Base-by-base conservation (phyloP, 352 stramenopile species). In the Phytopythium vexans region DNA sequence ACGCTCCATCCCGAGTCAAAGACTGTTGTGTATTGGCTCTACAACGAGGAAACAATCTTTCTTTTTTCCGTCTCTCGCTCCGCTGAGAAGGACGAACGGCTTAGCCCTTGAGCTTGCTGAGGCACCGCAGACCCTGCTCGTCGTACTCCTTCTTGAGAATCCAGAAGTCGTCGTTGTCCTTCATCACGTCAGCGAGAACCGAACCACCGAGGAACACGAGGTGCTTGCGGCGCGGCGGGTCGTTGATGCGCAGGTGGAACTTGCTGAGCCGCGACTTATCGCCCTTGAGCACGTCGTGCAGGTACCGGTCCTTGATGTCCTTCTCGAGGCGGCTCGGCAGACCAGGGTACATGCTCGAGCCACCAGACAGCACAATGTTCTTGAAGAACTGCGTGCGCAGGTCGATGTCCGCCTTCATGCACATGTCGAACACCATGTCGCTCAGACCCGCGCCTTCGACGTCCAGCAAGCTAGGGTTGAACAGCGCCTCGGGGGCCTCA, bases 361-460 rank as follows among this genome's bases (percentile, higher is more conserved):
- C 95, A 33, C 92, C 92, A 3, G 77, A 95, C 7, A 98, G 80
- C 66, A 97, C 88, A 62, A 99, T 98, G 72, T 99, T 98, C 60
- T 98, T 98, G 72, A 98, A 99, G 45, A 99, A 97, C 52, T 97
- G 95, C 5, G 81, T 80, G 48, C 96, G 86, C 38, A 97, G 77
- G 69, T 99, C 97, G 15, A 95, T 90, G 39, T 93, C 87, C n/a
- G 95, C 95, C 66, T 98, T 97, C 78, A 97, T 94, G 73, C 98
- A 98, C 79, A 97, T 98, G 54, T 99, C 92, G 54, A 99, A 98
- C 5, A 99, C 77, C 79, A 99, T 97, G 68, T 99, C 95, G 47
- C 93, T 92, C 46, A 99, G 82, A 8, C 96, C 96, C 1, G 76
- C 69, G 67, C 94, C 91, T 72, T 99, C 97, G n/a, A 97, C 90